Base-by-base conservation (phyloP, 129 eudicot genomes). In the Apium graveolens region DNA sequence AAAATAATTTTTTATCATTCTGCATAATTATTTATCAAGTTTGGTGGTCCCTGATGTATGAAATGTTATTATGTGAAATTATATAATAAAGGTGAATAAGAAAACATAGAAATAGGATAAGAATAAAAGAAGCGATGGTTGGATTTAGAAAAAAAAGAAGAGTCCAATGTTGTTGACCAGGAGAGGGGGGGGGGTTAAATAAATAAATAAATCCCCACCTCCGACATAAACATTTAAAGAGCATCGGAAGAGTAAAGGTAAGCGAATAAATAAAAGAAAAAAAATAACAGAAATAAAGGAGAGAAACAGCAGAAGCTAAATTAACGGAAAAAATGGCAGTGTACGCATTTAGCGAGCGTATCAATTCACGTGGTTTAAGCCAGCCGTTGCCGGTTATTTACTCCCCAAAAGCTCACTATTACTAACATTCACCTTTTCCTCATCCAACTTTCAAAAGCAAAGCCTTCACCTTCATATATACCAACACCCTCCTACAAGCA, bases 81-180 rank as follows among this genome's bases (percentile, higher is more conserved):
- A n/a, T n/a, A n/a, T n/a, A n/a, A n/a, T n/a, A n/a, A n/a, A n/a
- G n/a, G n/a, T n/a, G n/a, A n/a, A n/a, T n/a, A 20, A 44, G 6
- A 49, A 49, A 53, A 53, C 24, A 1, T 1, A 20, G 11, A 53
- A 20, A 53, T 5, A 6, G 8, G 24, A 20, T 20, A 20, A 21
- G 8, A 53, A 18, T 17, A 20, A 46, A 44, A 44, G 11, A 44
- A 44, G 48, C 0, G 7, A 27, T 62, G 35, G 69, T 62, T 62
- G 35, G 32, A 55, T 7, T 20, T 62, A 4, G 17, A 10, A 24
- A 62, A 62, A 27, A 62, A 11, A 27, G 11, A 3, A n/a, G 16
- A 62, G 69, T 62, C 44, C 74, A 21, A 70, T 71, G 49, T 71
- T 71, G 75, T 71, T 71, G 75, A 71, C 48, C 65, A n/a, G 65